Evolutionary conservation across 1,284 basidiomycete genomes (phyloP), one percentile per base, ranked within the genome.

Genomic region (Thecaphora thlaspeos): DNA sequence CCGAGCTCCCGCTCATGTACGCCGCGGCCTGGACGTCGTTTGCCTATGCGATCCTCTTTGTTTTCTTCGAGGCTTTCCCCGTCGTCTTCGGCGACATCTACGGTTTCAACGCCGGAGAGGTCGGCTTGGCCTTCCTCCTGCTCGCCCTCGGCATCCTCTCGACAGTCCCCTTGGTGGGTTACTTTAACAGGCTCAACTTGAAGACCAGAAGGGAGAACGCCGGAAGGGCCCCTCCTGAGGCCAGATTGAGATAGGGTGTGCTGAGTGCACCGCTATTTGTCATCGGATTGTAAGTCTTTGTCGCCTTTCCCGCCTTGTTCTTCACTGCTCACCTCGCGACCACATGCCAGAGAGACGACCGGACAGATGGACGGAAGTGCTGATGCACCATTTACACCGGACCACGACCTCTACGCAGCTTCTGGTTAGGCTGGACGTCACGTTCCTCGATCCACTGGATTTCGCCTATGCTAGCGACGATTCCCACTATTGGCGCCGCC

Each of bases 381-480:
- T n/a, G n/a, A n/a, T n/a, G n/a, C n/a, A n/a, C n/a, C n/a, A n/a
- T n/a, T n/a, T n/a, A n/a, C n/a, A n/a, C n/a, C n/a, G n/a, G n/a
- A n/a, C n/a, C n/a, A n/a, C n/a, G n/a, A n/a, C n/a, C n/a, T n/a
- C n/a, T n/a, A n/a, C n/a, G 15, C 18, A 32, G 18, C 74, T 88
- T 88, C 79, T 85, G 85, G 85, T 84, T 87, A 4, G 85, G 85
- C 1, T 88, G 86, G 86, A 83, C 85, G 71, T 83, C 83, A 4
- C 84, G 85, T 77, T 77, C 55, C 30, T 32, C 38, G 23, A 62
- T 62, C 52, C 55, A 58, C 22, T 52, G 30, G 78, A 78, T 79
- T 80, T 78, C 78, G 67, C 68, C 81, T 69, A 45, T 83, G 80
- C 79, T 82, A 78, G 41, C 82, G 23, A n/a, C 17, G 39, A 22